Evolutionary conservation across 129 eudicot species (phyloP).

Genomic region (Helianthus annuus): DNA sequence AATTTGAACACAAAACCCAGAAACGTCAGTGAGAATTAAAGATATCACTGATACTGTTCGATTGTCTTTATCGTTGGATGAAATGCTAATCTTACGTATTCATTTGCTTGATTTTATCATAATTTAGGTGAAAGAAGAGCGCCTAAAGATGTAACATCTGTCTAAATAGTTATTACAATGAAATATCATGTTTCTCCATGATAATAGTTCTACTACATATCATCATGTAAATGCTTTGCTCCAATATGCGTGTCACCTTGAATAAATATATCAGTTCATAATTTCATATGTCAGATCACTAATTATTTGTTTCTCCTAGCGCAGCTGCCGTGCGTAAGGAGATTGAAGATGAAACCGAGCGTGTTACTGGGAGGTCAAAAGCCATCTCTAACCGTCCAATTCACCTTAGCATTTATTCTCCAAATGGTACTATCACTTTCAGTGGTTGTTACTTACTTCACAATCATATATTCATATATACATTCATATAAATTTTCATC

Average conservation of each 20-base stretch:
- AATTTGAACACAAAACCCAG: not conserved
- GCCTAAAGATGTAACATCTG: constrained; percentile 7
- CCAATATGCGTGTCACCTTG: not conserved
- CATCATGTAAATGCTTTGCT: constrained; percentile 21
- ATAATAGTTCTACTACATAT: not conserved
- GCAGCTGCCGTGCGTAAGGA: constrained; percentile 97
- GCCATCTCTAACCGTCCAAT: constrained; percentile 91
- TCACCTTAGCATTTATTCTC: constrained; percentile 95
- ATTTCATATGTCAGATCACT: constrained; percentile 7
- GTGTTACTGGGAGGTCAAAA: constrained; percentile 83
- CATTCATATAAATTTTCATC: not conserved
- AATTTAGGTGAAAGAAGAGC: constrained; percentile 2
- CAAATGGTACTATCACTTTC: constrained; percentile 60
- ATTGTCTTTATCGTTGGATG: constrained; percentile 17
- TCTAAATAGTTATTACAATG: not conserved
- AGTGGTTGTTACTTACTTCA: constrained; percentile 3
- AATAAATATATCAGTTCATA: constrained; percentile 3
- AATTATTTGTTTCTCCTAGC: constrained; percentile 23
- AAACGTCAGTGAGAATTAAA: not conserved
- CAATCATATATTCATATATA: not conserved
- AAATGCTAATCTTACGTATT: constrained; percentile 4
- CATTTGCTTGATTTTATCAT: not conserved
- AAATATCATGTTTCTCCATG: constrained; percentile 14
- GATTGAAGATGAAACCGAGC: constrained; percentile 96
- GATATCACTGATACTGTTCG: not conserved